phyloP scores from a whole-genome alignment of 805 yeast species.

The Starmera caribaea region DNA sequence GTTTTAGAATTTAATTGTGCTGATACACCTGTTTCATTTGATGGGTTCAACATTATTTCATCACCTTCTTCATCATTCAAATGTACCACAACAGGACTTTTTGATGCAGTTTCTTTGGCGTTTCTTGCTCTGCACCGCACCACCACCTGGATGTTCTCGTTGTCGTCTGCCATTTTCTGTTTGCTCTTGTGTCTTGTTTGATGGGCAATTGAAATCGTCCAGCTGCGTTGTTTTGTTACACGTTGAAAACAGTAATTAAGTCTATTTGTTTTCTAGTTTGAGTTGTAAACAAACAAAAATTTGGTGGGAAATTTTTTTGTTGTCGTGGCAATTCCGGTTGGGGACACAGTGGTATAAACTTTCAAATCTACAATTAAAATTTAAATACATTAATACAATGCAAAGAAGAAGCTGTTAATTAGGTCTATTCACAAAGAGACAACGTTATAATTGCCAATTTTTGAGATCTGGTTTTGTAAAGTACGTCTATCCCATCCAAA shows the following conservation, averaged over 20 bases:
- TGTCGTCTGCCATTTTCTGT: conserved; percentile 18
- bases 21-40: conserved; percentile 27
- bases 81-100: conserved; percentile 52
- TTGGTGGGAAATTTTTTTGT: too few species aligned
- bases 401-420: too few species aligned
- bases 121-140: conserved; percentile 59
- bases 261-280: too few species aligned
- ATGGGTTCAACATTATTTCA: conserved; percentile 37
- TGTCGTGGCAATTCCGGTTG: not conserved
- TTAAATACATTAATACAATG: too few species aligned
- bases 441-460: conserved; percentile 40
- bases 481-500: conserved; percentile 46
- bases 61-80: conserved; percentile 35
- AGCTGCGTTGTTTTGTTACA: too few species aligned
- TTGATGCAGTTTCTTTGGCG: conserved; percentile 44
- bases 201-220: too few species aligned
- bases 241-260: too few species aligned
- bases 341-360: not conserved
- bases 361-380: too few species aligned
- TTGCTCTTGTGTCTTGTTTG: too few species aligned
- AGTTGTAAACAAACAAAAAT: too few species aligned
- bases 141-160: conserved; percentile 47
- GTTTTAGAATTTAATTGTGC: conserved; percentile 40
- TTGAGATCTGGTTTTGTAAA: conserved; percentile 38
- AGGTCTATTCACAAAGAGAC: conserved; percentile 26